Conservation (phyloP, 306 rosid species). For the Ormosia emarginata region DNA sequence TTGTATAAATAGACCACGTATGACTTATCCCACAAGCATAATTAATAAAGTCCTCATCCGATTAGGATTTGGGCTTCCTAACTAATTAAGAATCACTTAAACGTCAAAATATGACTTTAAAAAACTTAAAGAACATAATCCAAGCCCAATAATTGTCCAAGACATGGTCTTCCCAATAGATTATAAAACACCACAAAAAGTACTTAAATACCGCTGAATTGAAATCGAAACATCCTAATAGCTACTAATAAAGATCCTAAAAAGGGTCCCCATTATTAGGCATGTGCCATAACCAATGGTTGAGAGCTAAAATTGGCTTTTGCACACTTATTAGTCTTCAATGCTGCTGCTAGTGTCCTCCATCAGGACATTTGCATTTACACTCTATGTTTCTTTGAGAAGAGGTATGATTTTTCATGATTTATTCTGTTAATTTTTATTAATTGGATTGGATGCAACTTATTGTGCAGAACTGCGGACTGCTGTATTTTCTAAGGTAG, state of each 20-base stretch:
- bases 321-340: not conserved
- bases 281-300: not conserved
- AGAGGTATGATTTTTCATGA: constrained; percentile 2
- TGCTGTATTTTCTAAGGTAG: constrained; percentile 93
- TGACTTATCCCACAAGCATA: not conserved
- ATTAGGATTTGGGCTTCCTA: not conserved
- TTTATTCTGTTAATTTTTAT: constrained; percentile 1
- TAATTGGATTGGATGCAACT: constrained; percentile 13
- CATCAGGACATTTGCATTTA: constrained; percentile 7
- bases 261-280: not conserved
- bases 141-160: not conserved
- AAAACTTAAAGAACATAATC: not conserved
- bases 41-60: not conserved
- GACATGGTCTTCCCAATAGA: not conserved
- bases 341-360: not conserved
- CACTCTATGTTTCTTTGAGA: constrained; percentile 6
- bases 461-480: constrained; percentile 76
- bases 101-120: not conserved
- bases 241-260: not conserved
- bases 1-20: not conserved
- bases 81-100: constrained; percentile 3
- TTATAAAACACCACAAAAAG: not conserved
- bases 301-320: not conserved
- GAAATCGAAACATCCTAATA: no score
- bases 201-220: not conserved